Base-by-base conservation (phyloP, 106 monocot genomes). In the Phalaenopsis equestris region DNA sequence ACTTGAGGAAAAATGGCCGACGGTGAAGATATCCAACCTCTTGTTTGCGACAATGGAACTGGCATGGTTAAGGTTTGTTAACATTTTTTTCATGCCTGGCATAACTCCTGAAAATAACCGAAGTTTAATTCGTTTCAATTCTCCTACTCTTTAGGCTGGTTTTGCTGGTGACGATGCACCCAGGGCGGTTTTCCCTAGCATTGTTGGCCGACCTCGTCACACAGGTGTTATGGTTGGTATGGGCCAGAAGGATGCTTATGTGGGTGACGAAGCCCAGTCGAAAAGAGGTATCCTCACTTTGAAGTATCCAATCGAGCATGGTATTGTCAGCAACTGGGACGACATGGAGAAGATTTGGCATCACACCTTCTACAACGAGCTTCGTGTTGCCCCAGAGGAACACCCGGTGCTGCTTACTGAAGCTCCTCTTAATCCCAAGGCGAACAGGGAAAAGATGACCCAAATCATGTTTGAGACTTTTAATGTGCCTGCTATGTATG, bases 1-100 rank as follows among this genome's bases (percentile, higher is more conserved):
- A 23, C 38, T 72, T 52, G 36, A 56, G 72, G 75, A 61, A 76
- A 75, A 80, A 84, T 84, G 84, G 84, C 84, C 38, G 84, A 84
- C 9, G n/a, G 23, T 47, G 79, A 84, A n/a, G 84, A 84, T 76
- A 84, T 84, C 84, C 84, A 84, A 41, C 84, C 84, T 80, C 84
- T 84, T 80, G 84, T 84, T 47, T 79, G 79, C 18, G 79, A 84
- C 75, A 84, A 84, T 80, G 84, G 84, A 61, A 84, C 84, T 36
- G 84, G 84, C 42, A 84, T 84, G 84, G 84, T 84, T 23, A 84
- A 84, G 84, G 84, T 83, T 47, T 37, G 83, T 55, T 11, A 11
- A 4, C 70, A 14, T 61, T 52, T 52, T 30, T 12, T 52, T 52
- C 52, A 52, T 10, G 52, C 14, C 10, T 61, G n/a, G n/a, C 61